Conservation (phyloP, 495 filamentous ascomycete species). For the Beverwykella pulmonaria region DNA sequence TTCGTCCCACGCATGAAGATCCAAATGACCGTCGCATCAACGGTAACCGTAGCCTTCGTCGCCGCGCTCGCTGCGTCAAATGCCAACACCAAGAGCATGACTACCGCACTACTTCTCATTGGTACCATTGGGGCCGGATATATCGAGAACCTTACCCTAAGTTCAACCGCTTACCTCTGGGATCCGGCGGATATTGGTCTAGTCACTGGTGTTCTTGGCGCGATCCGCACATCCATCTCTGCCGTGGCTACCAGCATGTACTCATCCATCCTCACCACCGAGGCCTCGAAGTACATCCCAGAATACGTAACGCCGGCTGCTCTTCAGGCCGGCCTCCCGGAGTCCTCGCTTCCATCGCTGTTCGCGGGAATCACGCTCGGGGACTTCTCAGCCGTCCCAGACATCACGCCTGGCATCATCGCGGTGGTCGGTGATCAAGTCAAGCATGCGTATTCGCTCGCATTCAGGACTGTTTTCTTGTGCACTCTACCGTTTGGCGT, state of each 20-base stretch:
- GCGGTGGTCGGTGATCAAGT: conserved; percentile 11
- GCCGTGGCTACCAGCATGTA: conserved; percentile 31
- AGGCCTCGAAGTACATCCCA: conserved; percentile 26
- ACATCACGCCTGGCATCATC: conserved; percentile 17
- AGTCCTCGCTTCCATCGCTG: conserved; percentile 7
- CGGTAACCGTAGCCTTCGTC: conserved; percentile 29
- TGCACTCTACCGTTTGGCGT: conserved; percentile 37
- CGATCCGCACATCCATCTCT: conserved; percentile 21
- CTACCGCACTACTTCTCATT: conserved; percentile 30
- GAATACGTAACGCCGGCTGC: conserved; percentile 24
- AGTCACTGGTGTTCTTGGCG: conserved; percentile 26
- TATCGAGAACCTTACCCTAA: conserved; percentile 35
- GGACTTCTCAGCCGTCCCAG: conserved; percentile 25
- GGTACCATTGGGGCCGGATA: conserved; percentile 33
- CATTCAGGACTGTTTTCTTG: conserved; percentile 27
- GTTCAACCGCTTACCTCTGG: conserved; percentile 28
- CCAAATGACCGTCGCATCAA: conserved; percentile 31
- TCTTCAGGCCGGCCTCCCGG: conserved; percentile 22
- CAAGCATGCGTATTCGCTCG: conserved; percentile 25
- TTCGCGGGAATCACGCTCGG: conserved; percentile 15
- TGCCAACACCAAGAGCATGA: conserved; percentile 16
- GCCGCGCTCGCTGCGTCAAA: conserved; percentile 22
- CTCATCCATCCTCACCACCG: conserved; percentile 24
- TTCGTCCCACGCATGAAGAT: conserved; percentile 24
- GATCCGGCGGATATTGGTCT: conserved; percentile 31